Percentiles rank a stretch among this genome's conserved stretches.
These are phyloP conservation scores for Globisporangium takayamanum DNA, from an alignment of 352 stramenopile genomes.

Conservation along the genomic window DNA sequence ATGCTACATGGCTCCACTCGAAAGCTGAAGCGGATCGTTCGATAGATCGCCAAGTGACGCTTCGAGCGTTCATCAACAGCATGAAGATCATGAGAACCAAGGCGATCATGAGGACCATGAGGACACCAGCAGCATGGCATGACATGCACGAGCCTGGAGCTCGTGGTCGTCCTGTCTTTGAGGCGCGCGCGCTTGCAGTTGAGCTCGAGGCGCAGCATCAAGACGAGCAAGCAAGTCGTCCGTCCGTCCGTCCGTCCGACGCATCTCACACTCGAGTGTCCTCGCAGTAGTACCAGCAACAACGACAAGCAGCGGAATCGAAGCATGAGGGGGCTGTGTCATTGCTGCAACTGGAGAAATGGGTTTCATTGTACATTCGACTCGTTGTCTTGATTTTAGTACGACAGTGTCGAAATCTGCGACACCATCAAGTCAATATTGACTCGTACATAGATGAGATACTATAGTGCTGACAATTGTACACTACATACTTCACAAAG, in stretches of 20 bases:
- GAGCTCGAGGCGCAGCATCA: not conserved
- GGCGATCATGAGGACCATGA: not conserved
- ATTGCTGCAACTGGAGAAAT: not conserved
- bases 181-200: slow-evolving; percentile 3
- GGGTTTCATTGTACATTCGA: not conserved
- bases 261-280: not conserved
- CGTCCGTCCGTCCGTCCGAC: not conserved
- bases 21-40: not conserved
- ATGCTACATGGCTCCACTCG: not conserved
- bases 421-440: no score
- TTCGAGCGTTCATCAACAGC: not conserved
- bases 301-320: not conserved
- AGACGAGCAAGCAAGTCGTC: no score
- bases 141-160: not conserved
- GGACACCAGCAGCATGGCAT: no score
- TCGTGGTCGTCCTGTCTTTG: not conserved
- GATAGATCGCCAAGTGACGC: not conserved
- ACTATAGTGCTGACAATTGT: not conserved
- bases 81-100: not conserved
- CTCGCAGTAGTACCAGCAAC: not conserved
- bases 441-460: not conserved
- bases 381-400: no score
- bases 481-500: not conserved
- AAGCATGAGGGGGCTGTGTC: not conserved
- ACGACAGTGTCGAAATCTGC: no score